Percentiles rank a stretch among this genome's conserved stretches.
Conservation (phyloP, 129 eudicot species). For the Tagetes erecta region DNA sequence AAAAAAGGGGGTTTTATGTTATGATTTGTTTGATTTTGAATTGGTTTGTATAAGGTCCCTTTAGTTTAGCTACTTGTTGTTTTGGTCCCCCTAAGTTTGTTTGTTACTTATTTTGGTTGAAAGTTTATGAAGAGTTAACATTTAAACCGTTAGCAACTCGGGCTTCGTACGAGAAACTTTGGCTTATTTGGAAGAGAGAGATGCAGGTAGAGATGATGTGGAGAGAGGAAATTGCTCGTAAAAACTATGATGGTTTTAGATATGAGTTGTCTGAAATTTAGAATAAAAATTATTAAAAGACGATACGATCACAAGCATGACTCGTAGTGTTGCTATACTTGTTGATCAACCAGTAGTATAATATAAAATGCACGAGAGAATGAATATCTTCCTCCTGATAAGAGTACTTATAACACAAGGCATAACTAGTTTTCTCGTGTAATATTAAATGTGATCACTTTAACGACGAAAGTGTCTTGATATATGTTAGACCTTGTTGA, state of each 20-base stretch:
- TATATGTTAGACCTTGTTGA: background rate
- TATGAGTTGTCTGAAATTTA: background rate
- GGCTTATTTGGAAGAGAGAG: no score
- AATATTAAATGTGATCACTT: background rate
- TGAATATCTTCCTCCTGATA: background rate
- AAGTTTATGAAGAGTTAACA: background rate
- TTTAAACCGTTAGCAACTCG: background rate
- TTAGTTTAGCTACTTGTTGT: background rate
- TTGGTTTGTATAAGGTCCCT: background rate
- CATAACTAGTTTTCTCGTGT: background rate
- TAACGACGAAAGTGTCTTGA: background rate
- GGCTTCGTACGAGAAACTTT: no score
- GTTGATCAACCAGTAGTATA: background rate
- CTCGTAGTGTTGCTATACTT: background rate
- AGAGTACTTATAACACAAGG: background rate
- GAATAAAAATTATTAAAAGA: background rate
- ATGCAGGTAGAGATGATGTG: no score
- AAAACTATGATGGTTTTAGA: no score
- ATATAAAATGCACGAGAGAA: background rate
- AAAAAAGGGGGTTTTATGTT: background rate
- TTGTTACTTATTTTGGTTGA: background rate
- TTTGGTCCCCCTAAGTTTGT: constrained; percentile 12
- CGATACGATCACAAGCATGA: background rate
- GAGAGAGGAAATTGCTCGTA: no score
- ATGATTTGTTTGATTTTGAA: background rate